Evolutionary conservation across 495 filamentous ascomycete genomes (phyloP).

Genomic region (Xylaria telfairii): DNA sequence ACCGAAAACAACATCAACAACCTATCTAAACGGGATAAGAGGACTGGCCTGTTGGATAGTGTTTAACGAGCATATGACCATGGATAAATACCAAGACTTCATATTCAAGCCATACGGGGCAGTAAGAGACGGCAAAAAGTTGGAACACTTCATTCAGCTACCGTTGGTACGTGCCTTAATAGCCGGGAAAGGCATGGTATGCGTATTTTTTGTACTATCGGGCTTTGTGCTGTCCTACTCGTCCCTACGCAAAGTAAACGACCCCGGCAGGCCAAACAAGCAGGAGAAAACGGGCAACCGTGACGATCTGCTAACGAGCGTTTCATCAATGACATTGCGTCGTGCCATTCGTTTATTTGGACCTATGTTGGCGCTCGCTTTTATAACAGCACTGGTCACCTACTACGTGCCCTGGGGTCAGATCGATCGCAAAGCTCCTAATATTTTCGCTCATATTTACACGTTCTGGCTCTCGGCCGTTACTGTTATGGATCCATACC

Average conservation of each 20-base stretch:
- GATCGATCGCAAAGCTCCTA: constrained; percentile 9
- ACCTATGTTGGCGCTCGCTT: constrained; percentile 15
- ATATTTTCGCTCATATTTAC: constrained; percentile 19
- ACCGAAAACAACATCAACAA: constrained; percentile 21
- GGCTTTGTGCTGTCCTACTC: constrained; percentile 21
- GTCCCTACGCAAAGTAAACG: constrained; percentile 20
- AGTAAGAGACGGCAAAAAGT: constrained; percentile 6
- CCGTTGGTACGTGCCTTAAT: constrained; percentile 11
- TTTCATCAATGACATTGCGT: constrained; percentile 22
- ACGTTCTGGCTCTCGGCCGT: constrained; percentile 18
- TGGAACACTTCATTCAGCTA: constrained; percentile 22
- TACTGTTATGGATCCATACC: constrained; percentile 19
- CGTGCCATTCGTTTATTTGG: constrained; percentile 24
- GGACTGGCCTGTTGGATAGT: constrained; percentile 22
- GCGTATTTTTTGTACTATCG: constrained; percentile 19
- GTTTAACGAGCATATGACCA: constrained; percentile 21
- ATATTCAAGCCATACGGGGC: constrained; percentile 22
- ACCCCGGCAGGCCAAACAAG: constrained; percentile 5
- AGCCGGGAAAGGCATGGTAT: constrained; percentile 23
- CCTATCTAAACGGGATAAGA: constrained; percentile 21
- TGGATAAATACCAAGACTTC: constrained; percentile 16
- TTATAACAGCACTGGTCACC: constrained; percentile 17
- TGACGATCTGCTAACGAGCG: constrained; percentile 12
- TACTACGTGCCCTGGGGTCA: constrained; percentile 19
- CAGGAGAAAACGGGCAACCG: constrained; percentile 14